Conservation (phyloP, 2,329 filamentous ascomycete species). For the Curvularia sp. region DNA sequence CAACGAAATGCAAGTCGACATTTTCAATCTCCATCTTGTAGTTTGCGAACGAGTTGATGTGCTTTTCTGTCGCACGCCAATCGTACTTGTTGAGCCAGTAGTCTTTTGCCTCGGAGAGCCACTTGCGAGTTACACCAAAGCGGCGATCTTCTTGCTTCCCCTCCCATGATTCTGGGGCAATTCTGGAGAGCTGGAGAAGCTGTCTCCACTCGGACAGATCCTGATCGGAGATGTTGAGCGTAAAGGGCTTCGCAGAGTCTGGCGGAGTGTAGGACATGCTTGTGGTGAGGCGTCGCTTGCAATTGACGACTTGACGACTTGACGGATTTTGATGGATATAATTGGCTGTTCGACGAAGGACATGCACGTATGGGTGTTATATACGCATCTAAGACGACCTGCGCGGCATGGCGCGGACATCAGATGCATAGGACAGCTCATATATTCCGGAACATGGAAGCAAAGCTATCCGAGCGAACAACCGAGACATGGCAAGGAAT, state of each 20-base stretch:
- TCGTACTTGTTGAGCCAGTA: constrained; percentile 51
- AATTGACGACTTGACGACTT: no score
- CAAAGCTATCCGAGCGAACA: neutral
- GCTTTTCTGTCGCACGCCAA: constrained; percentile 49
- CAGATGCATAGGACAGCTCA: neutral
- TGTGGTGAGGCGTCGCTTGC: neutral
- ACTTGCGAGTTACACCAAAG: constrained; percentile 44
- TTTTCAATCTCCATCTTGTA: constrained; percentile 57
- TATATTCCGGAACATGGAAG: neutral
- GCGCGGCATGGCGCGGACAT: neutral
- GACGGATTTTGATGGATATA: no score
- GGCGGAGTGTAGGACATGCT: constrained; percentile 47
- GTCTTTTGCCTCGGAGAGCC: constrained; percentile 47
- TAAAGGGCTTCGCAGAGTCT: constrained; percentile 42
- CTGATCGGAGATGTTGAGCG: constrained; percentile 43
- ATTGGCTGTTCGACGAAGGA: neutral
- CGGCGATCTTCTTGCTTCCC: constrained; percentile 35
- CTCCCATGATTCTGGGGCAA: constrained; percentile 44
- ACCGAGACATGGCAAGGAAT: neutral
- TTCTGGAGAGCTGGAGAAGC: constrained; percentile 46
- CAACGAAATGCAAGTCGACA: constrained; percentile 62
- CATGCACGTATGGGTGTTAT: neutral
- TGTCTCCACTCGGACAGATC: constrained; percentile 47
- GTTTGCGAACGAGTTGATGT: constrained; percentile 62
- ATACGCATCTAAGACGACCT: neutral